phyloP scores from a whole-genome alignment of 352 stramenopile species.

The Pythium scleroteichum region DNA sequence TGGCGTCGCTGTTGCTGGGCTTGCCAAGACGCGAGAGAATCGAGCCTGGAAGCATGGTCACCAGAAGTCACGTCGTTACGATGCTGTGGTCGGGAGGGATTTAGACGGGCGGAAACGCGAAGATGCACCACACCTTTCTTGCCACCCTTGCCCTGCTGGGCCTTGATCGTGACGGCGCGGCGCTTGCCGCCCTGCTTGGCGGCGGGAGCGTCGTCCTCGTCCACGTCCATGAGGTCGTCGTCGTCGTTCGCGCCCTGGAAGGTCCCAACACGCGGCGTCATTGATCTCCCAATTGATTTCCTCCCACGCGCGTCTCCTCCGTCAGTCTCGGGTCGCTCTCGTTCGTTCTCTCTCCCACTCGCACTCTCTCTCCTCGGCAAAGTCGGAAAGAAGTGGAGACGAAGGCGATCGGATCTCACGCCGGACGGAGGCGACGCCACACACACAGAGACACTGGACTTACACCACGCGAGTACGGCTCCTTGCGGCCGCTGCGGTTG shows the following conservation, averaged over 20 bases:
- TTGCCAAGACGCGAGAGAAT: conserved; percentile 73
- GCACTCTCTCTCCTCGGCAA: not conserved
- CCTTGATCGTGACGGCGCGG: conserved; percentile 57
- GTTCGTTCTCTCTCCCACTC: conserved; percentile 17
- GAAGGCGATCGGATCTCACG: conserved; percentile 10
- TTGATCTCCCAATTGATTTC: conserved; percentile 8
- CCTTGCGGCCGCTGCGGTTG: conserved; percentile 39
- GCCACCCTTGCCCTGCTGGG: conserved; percentile 38
- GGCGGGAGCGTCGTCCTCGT: conserved; percentile 45
- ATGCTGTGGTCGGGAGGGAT: conserved; percentile 2
- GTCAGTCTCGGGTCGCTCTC: too few species aligned
- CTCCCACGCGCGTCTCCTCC: conserved; percentile 13
- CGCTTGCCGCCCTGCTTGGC: conserved; percentile 36
- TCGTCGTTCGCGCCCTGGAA: conserved; percentile 27
- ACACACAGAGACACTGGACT: conserved; percentile 33
- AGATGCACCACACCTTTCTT: conserved; percentile 53
- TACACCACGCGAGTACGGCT: conserved; percentile 77
- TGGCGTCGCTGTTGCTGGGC: conserved; percentile 24
- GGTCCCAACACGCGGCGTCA: conserved; percentile 18
- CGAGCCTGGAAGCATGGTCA: conserved; percentile 34
- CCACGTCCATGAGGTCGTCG: conserved; percentile 66
- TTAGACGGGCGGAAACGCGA: not conserved
- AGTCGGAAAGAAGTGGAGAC: not conserved
- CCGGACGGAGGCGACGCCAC: conserved; percentile 11
- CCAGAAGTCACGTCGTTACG: conserved; percentile 6